Evolutionary conservation across 495 filamentous ascomycete species (phyloP).

Genomic region (Haplographium delicatum): DNA sequence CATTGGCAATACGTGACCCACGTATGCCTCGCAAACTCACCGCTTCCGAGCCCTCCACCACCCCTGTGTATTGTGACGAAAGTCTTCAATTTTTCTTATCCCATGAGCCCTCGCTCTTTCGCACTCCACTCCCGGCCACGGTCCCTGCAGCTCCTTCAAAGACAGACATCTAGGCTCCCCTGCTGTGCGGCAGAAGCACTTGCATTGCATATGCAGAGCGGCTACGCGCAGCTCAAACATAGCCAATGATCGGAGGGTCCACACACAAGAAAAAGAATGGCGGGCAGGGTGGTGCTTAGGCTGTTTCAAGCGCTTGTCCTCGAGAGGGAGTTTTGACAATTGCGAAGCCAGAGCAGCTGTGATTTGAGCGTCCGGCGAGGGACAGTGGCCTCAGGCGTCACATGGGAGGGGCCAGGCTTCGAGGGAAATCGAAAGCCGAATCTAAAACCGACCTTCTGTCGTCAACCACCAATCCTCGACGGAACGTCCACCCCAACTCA

Average conservation of each 20-base stretch:
- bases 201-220: conserved; percentile 27
- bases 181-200: conserved; percentile 23
- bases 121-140: conserved; percentile 24
- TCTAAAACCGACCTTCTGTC: background rate
- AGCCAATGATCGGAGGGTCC: conserved; percentile 14
- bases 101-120: conserved; percentile 5
- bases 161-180: conserved; percentile 17
- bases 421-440: no score
- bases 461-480: background rate
- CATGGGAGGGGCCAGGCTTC: no score
- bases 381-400: no score
- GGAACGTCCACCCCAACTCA: no score
- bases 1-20: conserved; percentile 28
- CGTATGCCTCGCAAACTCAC: conserved; percentile 26
- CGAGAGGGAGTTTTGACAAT: background rate
- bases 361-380: no score
- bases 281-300: conserved; percentile 18
- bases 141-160: conserved; percentile 27
- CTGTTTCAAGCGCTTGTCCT: conserved; percentile 25
- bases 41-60: conserved; percentile 14
- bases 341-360: no score
- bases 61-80: background rate
- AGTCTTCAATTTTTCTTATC: no score
- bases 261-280: conserved; percentile 11
- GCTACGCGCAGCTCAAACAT: conserved; percentile 25